These are phyloP conservation scores for Suillus cothurnatus DNA, from an alignment of 768 basidiomycete genomes.

Conservation along the genomic window DNA sequence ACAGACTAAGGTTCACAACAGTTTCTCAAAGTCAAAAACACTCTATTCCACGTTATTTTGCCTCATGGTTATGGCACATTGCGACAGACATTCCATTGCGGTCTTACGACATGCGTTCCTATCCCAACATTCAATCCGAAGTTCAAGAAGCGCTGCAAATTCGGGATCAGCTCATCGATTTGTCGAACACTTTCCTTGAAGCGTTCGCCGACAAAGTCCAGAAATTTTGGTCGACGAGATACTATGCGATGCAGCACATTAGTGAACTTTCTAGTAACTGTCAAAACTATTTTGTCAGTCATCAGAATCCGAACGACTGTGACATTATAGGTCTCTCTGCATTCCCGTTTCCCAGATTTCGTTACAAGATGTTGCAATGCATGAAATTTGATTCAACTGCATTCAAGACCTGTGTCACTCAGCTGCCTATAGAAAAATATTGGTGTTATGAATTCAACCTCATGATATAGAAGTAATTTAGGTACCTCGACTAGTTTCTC, in stretches of 20 bases:
- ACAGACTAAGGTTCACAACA: not conserved
- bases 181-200: not conserved
- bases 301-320: not conserved
- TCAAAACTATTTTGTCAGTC: not conserved
- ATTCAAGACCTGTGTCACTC: not conserved
- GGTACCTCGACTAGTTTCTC: not conserved
- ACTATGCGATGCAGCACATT: not conserved
- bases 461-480: not conserved
- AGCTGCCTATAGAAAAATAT: not conserved
- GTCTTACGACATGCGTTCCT: not conserved
- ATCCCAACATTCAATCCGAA: not conserved
- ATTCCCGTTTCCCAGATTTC: not conserved
- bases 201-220: not conserved
- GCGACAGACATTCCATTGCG: not conserved
- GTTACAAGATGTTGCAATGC: not conserved
- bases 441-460: not conserved
- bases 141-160: not conserved
- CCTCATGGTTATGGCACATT: not conserved
- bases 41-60: not conserved
- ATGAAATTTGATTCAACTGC: not conserved
- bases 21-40: not conserved
- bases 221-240: not conserved
- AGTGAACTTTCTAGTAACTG: not conserved
- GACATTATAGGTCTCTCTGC: not conserved
- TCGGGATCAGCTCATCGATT: not conserved